Conservation (phyloP, 1,284 basidiomycete genomes). For the Leccinum fallax region DNA sequence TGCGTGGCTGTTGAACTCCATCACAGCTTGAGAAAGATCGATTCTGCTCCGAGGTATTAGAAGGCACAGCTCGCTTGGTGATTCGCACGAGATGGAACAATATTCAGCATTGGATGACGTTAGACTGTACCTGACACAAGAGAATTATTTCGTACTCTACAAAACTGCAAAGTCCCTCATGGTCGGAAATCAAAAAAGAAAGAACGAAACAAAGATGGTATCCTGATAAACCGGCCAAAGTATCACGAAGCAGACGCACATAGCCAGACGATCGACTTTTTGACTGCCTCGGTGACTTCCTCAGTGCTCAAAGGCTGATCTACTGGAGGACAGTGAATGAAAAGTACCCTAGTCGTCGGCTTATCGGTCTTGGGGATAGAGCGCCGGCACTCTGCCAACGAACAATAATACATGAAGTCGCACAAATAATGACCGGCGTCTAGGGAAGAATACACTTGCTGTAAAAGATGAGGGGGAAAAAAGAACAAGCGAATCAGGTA, state of each 20-base stretch:
- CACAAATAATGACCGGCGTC: conserved; percentile 79
- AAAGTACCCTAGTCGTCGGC: conserved; percentile 61
- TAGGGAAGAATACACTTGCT: conserved; percentile 72
- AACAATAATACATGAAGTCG: conserved; percentile 79
- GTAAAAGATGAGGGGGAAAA: conserved; percentile 3
- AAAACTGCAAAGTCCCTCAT: conserved; percentile 31
- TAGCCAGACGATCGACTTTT: conserved; percentile 59
- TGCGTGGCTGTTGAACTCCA: not conserved
- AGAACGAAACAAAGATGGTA: conserved; percentile 16
- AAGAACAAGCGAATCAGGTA: conserved; percentile 7
- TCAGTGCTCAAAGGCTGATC: conserved; percentile 61
- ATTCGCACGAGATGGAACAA: not conserved
- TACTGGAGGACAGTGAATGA: conserved; percentile 71
- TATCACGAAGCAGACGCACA: conserved; percentile 36
- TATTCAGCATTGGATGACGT: not conserved
- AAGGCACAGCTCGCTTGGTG: not conserved
- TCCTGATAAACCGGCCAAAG: conserved; percentile 4
- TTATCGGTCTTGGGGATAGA: conserved; percentile 56
- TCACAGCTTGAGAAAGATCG: conserved; percentile 20
- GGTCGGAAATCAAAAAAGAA: not conserved
- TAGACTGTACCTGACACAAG: conserved; percentile 6
- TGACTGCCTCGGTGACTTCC: conserved; percentile 67
- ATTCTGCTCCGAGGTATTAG: conserved; percentile 18
- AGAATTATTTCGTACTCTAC: conserved; percentile 4
- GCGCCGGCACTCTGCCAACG: conserved; percentile 69